Percentiles rank a stretch among this genome's conserved stretches.
phyloP scores from a whole-genome alignment of 1,284 basidiomycete genomes.

The Sanguinoderma infundibulare region DNA sequence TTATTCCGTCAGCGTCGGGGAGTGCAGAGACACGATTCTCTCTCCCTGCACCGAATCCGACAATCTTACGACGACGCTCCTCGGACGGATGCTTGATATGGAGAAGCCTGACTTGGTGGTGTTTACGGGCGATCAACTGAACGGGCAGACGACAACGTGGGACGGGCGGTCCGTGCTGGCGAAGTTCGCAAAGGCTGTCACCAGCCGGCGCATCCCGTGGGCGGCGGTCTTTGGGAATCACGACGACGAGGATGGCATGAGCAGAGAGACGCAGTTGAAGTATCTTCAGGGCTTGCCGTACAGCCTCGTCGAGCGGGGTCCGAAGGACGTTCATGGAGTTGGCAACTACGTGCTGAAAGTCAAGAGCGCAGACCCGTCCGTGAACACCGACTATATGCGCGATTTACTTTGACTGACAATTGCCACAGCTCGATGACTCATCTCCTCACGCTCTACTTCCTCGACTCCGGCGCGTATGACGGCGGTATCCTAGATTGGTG shows the following conservation, averaged over 20 bases:
- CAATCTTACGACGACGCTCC: conserved; percentile 71
- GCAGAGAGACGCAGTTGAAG: conserved; percentile 67
- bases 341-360: conserved; percentile 88
- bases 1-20: conserved; percentile 76
- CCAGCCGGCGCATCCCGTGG: conserved; percentile 84
- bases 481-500: conserved; percentile 61
- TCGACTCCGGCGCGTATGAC: conserved; percentile 87
- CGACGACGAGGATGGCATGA: conserved; percentile 75
- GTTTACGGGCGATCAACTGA: conserved; percentile 86
- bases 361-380: conserved; percentile 74
- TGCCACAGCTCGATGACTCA: conserved; percentile 77
- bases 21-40: conserved; percentile 69
- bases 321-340: conserved; percentile 81
- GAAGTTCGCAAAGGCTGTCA: conserved; percentile 83
- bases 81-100: conserved; percentile 72
- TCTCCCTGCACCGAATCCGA: conserved; percentile 69
- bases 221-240: conserved; percentile 93
- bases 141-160: conserved; percentile 89
- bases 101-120: conserved; percentile 93
- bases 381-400: conserved; percentile 26
- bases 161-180: conserved; percentile 85
- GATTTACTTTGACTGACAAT: conserved; percentile 3
- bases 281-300: conserved; percentile 85
- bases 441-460: conserved; percentile 88
- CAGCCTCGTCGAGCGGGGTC: conserved; percentile 80